phyloP scores from a whole-genome alignment of 345 rosid species.

The Geranium rotundifolium region DNA sequence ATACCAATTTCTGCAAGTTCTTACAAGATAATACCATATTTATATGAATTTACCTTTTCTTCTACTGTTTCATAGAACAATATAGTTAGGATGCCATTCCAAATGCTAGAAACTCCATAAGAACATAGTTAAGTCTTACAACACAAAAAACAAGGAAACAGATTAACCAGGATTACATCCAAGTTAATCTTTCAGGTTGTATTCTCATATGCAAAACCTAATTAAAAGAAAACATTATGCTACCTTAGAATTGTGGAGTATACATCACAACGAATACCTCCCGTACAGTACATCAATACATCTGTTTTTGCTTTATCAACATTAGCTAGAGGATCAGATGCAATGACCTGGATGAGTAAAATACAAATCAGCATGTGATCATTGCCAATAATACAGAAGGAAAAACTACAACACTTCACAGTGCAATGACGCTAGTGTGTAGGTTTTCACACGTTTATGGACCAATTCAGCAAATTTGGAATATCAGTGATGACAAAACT shows the following conservation, averaged over 20 bases:
- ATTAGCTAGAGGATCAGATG: slow-evolving; percentile 60
- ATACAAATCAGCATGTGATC: neutral
- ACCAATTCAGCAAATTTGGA: neutral
- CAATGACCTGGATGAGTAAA: slow-evolving; percentile 29
- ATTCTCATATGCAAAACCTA: neutral
- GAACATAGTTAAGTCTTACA: too few species aligned
- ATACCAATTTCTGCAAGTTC: too few species aligned
- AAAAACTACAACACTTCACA: neutral
- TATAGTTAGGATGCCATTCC: too few species aligned
- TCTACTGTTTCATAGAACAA: too few species aligned
- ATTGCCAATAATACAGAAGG: neutral
- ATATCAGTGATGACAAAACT: neutral
- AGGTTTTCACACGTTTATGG: neutral
- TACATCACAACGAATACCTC: slow-evolving; percentile 95
- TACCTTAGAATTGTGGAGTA: slow-evolving; percentile 87
- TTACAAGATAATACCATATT: too few species aligned
- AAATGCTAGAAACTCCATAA: too few species aligned
- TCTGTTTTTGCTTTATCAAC: slow-evolving; percentile 62
- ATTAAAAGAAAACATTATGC: slow-evolving; percentile 8
- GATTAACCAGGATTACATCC: neutral
- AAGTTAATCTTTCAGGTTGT: slow-evolving; percentile 5
- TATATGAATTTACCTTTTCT: too few species aligned
- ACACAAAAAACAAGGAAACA: neutral
- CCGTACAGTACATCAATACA: slow-evolving; percentile 86
- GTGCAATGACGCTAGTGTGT: neutral